phyloP scores from a whole-genome alignment of 352 stramenopile genomes.

The Phytophthora brassicae region DNA sequence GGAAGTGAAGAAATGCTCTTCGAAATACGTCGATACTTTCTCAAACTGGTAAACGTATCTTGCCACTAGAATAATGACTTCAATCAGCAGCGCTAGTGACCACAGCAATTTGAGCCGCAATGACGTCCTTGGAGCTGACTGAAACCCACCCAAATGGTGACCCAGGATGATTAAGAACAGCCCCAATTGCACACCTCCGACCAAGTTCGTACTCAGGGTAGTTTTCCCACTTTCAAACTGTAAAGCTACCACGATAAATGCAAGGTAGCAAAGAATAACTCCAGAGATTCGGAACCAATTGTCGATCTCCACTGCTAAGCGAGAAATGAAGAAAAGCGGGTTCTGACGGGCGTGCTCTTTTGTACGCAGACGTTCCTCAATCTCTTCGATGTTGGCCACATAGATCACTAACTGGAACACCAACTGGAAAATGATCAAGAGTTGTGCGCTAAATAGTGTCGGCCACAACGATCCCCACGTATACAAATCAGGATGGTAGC shows the following conservation, averaged over 20 bases:
- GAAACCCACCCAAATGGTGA: constrained; percentile 73
- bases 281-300: constrained; percentile 73
- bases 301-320: constrained; percentile 72
- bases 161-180: constrained; percentile 69
- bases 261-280: constrained; percentile 67
- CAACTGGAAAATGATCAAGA: constrained; percentile 83
- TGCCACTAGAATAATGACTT: constrained; percentile 65
- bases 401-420: constrained; percentile 89
- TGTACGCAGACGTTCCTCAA: constrained; percentile 62
- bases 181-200: constrained; percentile 61
- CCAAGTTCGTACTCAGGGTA: constrained; percentile 60
- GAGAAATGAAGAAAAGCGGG: constrained; percentile 74
- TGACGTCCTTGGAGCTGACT: constrained; percentile 61
- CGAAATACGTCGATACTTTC: constrained; percentile 61
- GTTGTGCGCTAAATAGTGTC: constrained; percentile 79
- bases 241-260: constrained; percentile 68
- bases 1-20: constrained; percentile 65
- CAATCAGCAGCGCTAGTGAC: constrained; percentile 70
- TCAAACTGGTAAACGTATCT: constrained; percentile 87
- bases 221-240: constrained; percentile 59
- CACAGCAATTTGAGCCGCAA: constrained; percentile 73
- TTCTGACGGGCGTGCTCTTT: constrained; percentile 69
- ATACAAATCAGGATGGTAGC: constrained; percentile 54
- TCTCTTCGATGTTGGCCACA: constrained; percentile 66
- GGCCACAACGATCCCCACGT: constrained; percentile 79